A percentile compares a stretch with the other conserved stretches of the same genome.
Conservation (phyloP, 2,329 filamentous ascomycete species). For the Penicillium sumatraense region DNA sequence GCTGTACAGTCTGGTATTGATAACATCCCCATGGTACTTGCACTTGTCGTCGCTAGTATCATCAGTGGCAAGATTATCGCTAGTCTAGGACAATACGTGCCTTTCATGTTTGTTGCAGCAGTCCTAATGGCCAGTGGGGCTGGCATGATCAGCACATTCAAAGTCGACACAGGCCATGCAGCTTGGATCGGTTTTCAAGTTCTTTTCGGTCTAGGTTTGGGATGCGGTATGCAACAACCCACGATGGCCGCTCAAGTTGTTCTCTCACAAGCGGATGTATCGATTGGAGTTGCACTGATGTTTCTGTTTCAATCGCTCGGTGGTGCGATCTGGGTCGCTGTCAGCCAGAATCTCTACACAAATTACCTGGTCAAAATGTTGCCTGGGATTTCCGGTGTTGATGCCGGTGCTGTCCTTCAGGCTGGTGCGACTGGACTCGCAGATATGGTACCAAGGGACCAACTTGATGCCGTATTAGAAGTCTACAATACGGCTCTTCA, state of each 20-base stretch:
- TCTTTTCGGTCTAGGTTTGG: constrained; percentile 23
- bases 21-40: constrained; percentile 45
- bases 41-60: constrained; percentile 41
- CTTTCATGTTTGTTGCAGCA: constrained; percentile 40
- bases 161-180: constrained; percentile 16
- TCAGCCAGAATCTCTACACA: constrained; percentile 22
- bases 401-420: constrained; percentile 9
- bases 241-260: constrained; percentile 23
- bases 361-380: constrained; percentile 17
- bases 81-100: constrained; percentile 45
- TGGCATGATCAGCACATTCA: constrained; percentile 23
- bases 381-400: constrained; percentile 15
- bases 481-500: constrained; percentile 22
- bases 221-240: constrained; percentile 23
- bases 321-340: constrained; percentile 24
- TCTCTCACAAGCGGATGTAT: constrained; percentile 16
- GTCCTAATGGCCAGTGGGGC: constrained; percentile 22
- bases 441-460: constrained; percentile 11
- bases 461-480: constrained; percentile 15
- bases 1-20: constrained; percentile 53
- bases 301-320: constrained; percentile 24
- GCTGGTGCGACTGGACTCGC: constrained; percentile 19
- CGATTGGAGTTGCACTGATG: constrained; percentile 24
- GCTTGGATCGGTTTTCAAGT: constrained; percentile 28
- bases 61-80: constrained; percentile 38